These are phyloP conservation scores for Polyplosphaeria fusca DNA, from an alignment of 495 filamentous ascomycete genomes.

Conservation along the genomic window DNA sequence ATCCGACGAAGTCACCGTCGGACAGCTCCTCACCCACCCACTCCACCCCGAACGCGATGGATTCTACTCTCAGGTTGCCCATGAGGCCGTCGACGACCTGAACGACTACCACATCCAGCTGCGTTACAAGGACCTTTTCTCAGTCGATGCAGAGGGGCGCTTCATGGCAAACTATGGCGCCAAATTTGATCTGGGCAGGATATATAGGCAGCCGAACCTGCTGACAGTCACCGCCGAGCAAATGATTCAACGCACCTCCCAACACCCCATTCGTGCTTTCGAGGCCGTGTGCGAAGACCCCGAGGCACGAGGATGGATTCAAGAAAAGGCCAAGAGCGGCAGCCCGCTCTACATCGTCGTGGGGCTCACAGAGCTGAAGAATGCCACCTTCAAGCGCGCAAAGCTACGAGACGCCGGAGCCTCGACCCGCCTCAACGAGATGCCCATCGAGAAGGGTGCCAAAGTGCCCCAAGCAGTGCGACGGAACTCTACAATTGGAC, in stretches of 20 bases:
- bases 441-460: conserved; percentile 27
- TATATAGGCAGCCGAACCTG: conserved; percentile 31
- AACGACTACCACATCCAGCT: conserved; percentile 36
- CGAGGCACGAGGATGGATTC: conserved; percentile 27
- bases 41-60: conserved; percentile 32
- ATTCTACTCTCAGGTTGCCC: conserved; percentile 23
- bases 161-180: conserved; percentile 34
- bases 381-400: conserved; percentile 32
- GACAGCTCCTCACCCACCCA: conserved; percentile 32
- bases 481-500: conserved; percentile 22
- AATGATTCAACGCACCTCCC: conserved; percentile 30
- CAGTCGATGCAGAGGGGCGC: conserved; percentile 32
- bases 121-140: conserved; percentile 33
- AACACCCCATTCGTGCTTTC: conserved; percentile 17
- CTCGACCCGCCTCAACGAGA: conserved; percentile 21
- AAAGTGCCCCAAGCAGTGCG: conserved; percentile 28
- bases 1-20: conserved; percentile 28
- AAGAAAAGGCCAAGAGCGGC: neutral
- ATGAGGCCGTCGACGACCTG: conserved; percentile 25
- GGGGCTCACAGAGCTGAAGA: conserved; percentile 33
- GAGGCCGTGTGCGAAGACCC: conserved; percentile 29
- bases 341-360: conserved; percentile 30
- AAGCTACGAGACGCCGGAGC: conserved; percentile 30
- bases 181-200: conserved; percentile 32
- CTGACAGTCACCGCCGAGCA: conserved; percentile 30